Evolutionary conservation across 805 yeast genomes (phyloP), one percentile per base, ranked within the genome.

Genomic region (Pichia occidentalis): DNA sequence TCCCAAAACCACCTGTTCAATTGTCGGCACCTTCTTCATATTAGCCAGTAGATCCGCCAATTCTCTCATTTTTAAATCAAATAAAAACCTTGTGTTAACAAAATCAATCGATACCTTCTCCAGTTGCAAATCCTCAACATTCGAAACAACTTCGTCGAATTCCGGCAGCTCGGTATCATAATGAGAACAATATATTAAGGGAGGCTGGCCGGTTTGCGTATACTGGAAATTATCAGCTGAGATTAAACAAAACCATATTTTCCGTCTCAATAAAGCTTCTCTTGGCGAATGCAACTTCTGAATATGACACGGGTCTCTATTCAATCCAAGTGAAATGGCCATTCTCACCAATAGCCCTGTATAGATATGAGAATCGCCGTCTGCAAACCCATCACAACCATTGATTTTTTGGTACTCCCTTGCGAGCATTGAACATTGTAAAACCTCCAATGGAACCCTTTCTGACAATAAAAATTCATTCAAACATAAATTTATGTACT

Each of bases 321-420:
- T 23, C n/a, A 80, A 53, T 0, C 88, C 88, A 45, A 79, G 65
- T 26, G 79, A 67, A 39, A 71, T 66, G 0, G 81, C 82, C 81
- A 80, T 77, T 50, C 77, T 85, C 12, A 76, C 58, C 19, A 77
- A 61, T 57, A 76, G 66, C 1, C 80, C 75, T 12, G 71, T 54
- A 38, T 71, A 68, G 11, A 75, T 69, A 47, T 71, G 76, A 3
- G 77, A 68, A 30, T 73, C 75, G 34, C 77, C 80, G 37, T 75
- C 79, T 50, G 74, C 80, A 4, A 64, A 60, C 2, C 69, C 65
- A 48, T 76, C 80, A 21, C 48, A 43, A 28, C 80, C 80, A 50
- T 72, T 74, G 37, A 55, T 61, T 24, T 55, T 63, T 45, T 59
- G 72, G 53, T 75, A 77, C 13, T 68, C 54, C 46, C 75, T 65